These are phyloP conservation scores for Hymenoscyphus repandus DNA, from an alignment of 2,329 filamentous ascomycete species.

Conservation along the genomic window DNA sequence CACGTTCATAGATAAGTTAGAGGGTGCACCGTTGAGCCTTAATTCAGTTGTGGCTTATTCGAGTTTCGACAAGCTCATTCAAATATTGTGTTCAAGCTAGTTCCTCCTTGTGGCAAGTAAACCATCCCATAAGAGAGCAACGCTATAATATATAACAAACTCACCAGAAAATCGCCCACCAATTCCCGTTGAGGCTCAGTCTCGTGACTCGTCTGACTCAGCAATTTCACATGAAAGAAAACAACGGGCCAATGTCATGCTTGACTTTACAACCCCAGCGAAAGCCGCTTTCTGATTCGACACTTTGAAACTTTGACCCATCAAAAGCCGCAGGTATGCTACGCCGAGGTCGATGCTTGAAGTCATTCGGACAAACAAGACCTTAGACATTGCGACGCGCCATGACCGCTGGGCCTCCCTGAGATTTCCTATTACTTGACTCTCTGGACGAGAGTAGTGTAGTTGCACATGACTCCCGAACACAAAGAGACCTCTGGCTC, in stretches of 20 bases:
- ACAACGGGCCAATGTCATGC: not conserved
- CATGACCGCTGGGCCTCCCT: not conserved
- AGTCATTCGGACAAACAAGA: slow-evolving; percentile 12
- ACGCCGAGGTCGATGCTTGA: slow-evolving; percentile 10
- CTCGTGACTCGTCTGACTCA: too few species aligned
- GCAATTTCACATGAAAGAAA: too few species aligned
- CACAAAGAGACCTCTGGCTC: not conserved
- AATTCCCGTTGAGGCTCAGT: too few species aligned
- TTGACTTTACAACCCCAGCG: not conserved
- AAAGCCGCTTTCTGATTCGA: slow-evolving; percentile 7
- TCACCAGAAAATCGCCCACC: too few species aligned
- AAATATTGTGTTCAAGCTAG: too few species aligned
- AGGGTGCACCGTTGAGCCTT: too few species aligned
- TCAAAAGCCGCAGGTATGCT: slow-evolving; percentile 9
- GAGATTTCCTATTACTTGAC: not conserved
- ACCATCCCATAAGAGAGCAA: too few species aligned
- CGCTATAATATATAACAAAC: too few species aligned
- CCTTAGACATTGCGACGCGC: not conserved
- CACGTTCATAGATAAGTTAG: too few species aligned
- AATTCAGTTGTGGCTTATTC: too few species aligned
- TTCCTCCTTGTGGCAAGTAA: too few species aligned
- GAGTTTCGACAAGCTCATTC: too few species aligned
- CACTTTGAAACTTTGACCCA: not conserved
- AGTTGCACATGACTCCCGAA: not conserved
- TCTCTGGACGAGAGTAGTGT: not conserved